Percentiles rank a stretch among this genome's conserved stretches.
Evolutionary conservation across 2,329 filamentous ascomycete species (phyloP).

Genomic region (Fulvia fulva): DNA sequence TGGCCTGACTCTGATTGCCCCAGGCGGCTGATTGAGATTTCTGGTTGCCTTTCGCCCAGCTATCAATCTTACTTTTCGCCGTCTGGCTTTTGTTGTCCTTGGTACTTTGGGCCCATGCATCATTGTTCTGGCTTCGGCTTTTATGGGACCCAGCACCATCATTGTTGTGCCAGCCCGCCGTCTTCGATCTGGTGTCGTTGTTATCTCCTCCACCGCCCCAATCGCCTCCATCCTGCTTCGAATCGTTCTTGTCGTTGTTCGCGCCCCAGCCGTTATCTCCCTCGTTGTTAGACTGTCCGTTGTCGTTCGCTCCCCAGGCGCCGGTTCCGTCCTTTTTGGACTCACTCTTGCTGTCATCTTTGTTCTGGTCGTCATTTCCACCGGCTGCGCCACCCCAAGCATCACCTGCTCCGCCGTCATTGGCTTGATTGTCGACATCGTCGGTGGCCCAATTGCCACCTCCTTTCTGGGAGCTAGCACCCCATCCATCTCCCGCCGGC

Average conservation of each 20-base stretch:
- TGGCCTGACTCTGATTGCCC: conserved; percentile 2
- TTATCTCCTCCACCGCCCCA: neutral
- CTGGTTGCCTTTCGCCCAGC: neutral
- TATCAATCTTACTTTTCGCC: neutral
- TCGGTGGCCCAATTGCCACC: neutral
- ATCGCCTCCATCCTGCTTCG: conserved; percentile 4
- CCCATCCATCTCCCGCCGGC: neutral
- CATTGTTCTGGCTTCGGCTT: neutral
- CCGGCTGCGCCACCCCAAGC: neutral
- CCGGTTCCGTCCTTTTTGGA: neutral
- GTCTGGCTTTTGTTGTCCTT: neutral
- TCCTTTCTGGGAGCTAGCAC: neutral
- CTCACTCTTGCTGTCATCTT: neutral
- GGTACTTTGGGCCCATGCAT: conserved; percentile 1
- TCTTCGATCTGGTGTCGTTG: neutral
- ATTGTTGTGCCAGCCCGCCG: conserved; percentile 6
- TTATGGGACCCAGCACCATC: neutral
- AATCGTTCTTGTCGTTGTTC: neutral
- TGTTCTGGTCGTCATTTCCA: neutral
- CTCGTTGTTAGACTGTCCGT: conserved; percentile 17
- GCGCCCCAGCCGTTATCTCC: neutral
- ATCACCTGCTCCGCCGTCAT: neutral
- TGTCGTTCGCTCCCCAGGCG: conserved; percentile 19
- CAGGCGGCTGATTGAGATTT: conserved; percentile 2
- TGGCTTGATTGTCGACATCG: neutral